Evolutionary conservation across 768 basidiomycete species (phyloP).

Genomic region (Asterophora parasitica): DNA sequence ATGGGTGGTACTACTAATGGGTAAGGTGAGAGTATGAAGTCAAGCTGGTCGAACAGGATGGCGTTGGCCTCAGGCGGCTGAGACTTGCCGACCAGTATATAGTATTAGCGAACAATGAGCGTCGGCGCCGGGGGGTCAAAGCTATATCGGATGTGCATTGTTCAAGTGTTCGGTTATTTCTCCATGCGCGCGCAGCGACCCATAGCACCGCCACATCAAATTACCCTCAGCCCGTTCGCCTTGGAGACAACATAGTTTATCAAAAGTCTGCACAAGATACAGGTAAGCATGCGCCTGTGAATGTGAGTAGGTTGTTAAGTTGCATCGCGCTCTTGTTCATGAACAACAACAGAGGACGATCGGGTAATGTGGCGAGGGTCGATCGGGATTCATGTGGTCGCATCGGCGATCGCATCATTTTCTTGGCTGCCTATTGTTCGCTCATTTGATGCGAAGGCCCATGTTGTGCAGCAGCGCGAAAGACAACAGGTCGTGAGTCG

Average conservation of each 20-base stretch:
- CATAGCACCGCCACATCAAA: background rate
- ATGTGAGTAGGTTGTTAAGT: too few species aligned
- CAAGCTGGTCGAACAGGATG: background rate
- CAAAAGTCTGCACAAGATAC: background rate
- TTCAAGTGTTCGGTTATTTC: background rate
- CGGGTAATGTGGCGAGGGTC: background rate
- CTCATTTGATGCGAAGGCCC: background rate
- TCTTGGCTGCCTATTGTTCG: conserved; percentile 10
- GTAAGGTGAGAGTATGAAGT: too few species aligned
- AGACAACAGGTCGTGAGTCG: too few species aligned
- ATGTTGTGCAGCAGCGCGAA: too few species aligned
- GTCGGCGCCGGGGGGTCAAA: background rate
- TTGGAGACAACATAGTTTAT: background rate
- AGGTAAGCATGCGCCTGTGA: too few species aligned
- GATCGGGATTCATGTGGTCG: background rate
- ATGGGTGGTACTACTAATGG: background rate
- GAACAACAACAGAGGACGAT: background rate
- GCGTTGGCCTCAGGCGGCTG: background rate
- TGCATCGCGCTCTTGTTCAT: conserved; percentile 2
- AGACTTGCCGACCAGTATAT: background rate
- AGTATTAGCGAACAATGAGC: conserved; percentile 7
- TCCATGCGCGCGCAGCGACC: too few species aligned
- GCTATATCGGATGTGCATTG: background rate
- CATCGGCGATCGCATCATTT: background rate
- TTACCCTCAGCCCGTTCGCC: background rate